Evolutionary conservation across 805 yeast genomes (phyloP), one percentile per base, ranked within the genome.

Genomic region (Vanderwaltozyma verrucispora): DNA sequence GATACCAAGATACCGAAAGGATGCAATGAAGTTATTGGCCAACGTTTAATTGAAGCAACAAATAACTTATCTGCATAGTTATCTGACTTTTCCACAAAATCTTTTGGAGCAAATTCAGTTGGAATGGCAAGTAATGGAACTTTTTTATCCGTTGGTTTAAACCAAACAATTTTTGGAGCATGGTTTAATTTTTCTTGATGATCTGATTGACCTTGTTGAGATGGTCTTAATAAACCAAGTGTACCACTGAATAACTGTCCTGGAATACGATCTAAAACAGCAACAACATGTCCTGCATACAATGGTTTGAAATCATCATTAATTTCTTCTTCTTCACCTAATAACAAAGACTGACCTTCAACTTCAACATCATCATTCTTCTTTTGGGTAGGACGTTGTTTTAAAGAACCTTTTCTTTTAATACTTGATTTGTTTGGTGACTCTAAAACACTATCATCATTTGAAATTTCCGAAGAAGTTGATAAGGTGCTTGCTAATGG

Each of bases 21-120:
- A 67, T 92, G 98, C 59, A 92, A 71, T 0, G 97, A 89, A 9
- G 98, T 92, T 60, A 92, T 92, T 54, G 98, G 98, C 98, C 98
- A 92, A 61, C 98, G 80, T 60, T 92, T 92, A 53, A 92, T 89
- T 1, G 95, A 82, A 0, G 97, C 96, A 43, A 92, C 89, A 56
- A 89, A 92, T 36, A 88, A 64, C 50, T 80, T 83, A 54, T 84
- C 76, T 0, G 83, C 70, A 52, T 92, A 92, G 36, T 69, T 71
- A 39, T 83, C 94, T 47, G 87, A 94, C 49, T 86, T 87, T 49
- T 87, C 95, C 30, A 92, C 88, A 62, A 92, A 89, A 59, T 89
- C 97, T 41, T 72, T 75, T 25, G 98, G 98, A 0, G 96, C 98
- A 60, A 92, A 95, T 53, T 92, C 98, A 1, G 96, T 92, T 28